Conservation (phyloP, 495 filamentous ascomycete genomes). For the Aspergillus haitiensis region DNA sequence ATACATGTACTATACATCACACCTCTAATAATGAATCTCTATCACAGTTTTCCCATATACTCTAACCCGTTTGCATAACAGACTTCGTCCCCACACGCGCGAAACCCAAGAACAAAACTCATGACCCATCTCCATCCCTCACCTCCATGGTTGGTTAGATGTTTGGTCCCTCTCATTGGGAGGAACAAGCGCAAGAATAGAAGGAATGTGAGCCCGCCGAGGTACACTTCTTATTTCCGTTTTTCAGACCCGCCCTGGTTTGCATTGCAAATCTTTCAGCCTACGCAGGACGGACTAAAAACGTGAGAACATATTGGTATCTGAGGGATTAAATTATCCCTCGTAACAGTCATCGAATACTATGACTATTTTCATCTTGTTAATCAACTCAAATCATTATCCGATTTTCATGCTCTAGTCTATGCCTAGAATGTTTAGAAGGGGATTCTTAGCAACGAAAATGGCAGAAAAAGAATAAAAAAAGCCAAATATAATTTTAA, state of each 20-base stretch:
- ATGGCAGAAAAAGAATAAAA: too few species aligned
- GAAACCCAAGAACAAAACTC: constrained; percentile 36
- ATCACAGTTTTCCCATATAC: constrained; percentile 10
- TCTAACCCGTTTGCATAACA: constrained; percentile 1
- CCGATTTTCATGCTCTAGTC: too few species aligned
- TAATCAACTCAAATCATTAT: too few species aligned
- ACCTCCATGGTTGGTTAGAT: constrained; percentile 30
- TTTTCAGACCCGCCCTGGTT: constrained; percentile 49
- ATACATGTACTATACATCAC: constrained; percentile 21
- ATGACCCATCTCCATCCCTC: constrained; percentile 37
- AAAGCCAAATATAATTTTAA: neutral
- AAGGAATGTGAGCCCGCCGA: constrained; percentile 40
- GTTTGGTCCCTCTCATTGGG: constrained; percentile 13
- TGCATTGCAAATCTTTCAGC: constrained; percentile 34
- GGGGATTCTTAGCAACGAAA: too few species aligned
- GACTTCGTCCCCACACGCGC: constrained; percentile 36
- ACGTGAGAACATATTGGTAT: constrained; percentile 43
- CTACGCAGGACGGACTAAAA: constrained; percentile 56
- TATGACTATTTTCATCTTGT: too few species aligned
- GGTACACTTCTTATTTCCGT: constrained; percentile 48
- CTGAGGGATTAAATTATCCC: too few species aligned
- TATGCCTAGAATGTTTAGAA: too few species aligned
- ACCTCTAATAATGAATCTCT: constrained; percentile 18
- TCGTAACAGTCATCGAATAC: too few species aligned
- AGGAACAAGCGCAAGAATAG: constrained; percentile 47